phyloP scores from a whole-genome alignment of 352 stramenopile species.

The Pilasporangium apinafurcum region DNA sequence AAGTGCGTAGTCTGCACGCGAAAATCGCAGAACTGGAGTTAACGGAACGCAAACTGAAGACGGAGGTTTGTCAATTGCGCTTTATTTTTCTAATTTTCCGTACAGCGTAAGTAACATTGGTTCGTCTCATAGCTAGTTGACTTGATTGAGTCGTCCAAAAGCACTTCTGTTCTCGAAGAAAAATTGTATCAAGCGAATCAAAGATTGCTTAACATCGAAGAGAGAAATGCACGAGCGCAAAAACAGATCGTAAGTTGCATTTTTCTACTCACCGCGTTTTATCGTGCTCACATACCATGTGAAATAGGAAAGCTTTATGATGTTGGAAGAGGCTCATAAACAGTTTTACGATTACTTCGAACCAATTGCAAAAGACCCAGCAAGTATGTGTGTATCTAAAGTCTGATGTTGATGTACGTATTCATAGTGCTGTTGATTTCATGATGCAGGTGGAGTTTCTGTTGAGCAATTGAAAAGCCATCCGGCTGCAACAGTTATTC shows the following conservation, averaged over 20 bases:
- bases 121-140: constrained; percentile 34
- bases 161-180: constrained; percentile 52
- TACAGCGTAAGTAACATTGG: too few relatives aligned
- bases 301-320: constrained; percentile 28
- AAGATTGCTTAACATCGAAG: constrained; percentile 50
- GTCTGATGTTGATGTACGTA: neutral
- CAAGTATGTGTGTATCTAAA: constrained; percentile 18
- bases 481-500: constrained; percentile 35
- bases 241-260: constrained; percentile 41
- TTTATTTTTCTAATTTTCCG: neutral
- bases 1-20: constrained; percentile 50
- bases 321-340: constrained; percentile 33
- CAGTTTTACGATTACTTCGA: constrained; percentile 47
- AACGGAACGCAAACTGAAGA: constrained; percentile 56
- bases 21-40: constrained; percentile 55
- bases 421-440: neutral
- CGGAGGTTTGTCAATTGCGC: constrained; percentile 31
- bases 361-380: constrained; percentile 28
- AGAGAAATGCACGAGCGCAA: constrained; percentile 32
- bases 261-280: neutral
- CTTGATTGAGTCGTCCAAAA: constrained; percentile 61
- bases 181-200: constrained; percentile 44
- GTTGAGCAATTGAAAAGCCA: constrained; percentile 32
- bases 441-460: constrained; percentile 20
- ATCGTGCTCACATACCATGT: constrained; percentile 2